Percentiles rank a stretch among this genome's conserved stretches.
These are phyloP conservation scores for Phytopythium cucurbitacearum DNA, from an alignment of 352 stramenopile species.

Conservation along the genomic window DNA sequence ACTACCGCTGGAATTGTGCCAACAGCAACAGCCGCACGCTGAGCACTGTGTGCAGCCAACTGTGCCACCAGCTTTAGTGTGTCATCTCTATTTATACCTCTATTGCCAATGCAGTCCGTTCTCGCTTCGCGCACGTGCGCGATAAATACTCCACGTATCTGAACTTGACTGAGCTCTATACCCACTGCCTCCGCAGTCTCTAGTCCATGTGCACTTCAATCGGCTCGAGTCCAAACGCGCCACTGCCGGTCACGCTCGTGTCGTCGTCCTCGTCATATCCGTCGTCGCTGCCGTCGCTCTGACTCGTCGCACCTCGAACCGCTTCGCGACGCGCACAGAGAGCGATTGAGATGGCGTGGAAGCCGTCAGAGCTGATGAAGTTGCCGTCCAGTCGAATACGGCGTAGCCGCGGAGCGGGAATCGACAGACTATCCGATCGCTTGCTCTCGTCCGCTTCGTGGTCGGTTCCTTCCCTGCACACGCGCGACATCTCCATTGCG, in stretches of 20 bases:
- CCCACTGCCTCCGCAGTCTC: neutral
- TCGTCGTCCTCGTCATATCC: slow-evolving; percentile 9
- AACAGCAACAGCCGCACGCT: no score
- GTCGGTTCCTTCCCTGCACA: neutral
- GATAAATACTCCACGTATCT: no score
- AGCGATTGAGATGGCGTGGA: slow-evolving; percentile 50
- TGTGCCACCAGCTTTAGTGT: no score
- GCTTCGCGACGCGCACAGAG: slow-evolving; percentile 20
- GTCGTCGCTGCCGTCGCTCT: slow-evolving; percentile 4
- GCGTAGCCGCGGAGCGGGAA: slow-evolving; percentile 17
- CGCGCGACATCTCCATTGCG: slow-evolving; percentile 4
- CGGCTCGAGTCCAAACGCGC: neutral
- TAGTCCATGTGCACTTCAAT: neutral
- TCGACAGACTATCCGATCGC: neutral
- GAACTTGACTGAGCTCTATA: neutral
- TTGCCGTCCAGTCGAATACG: slow-evolving; percentile 50
- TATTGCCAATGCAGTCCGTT: no score
- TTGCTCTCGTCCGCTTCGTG: slow-evolving; percentile 6
- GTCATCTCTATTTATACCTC: no score
- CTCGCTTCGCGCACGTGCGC: no score
- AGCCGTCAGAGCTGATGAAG: slow-evolving; percentile 62
- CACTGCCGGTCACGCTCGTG: slow-evolving; percentile 1
- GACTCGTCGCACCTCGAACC: slow-evolving; percentile 1
- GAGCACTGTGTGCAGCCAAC: no score
- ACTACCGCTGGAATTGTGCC: neutral